phyloP scores from a whole-genome alignment of 257 asterid species.

The Thymus quinquecostatus region DNA sequence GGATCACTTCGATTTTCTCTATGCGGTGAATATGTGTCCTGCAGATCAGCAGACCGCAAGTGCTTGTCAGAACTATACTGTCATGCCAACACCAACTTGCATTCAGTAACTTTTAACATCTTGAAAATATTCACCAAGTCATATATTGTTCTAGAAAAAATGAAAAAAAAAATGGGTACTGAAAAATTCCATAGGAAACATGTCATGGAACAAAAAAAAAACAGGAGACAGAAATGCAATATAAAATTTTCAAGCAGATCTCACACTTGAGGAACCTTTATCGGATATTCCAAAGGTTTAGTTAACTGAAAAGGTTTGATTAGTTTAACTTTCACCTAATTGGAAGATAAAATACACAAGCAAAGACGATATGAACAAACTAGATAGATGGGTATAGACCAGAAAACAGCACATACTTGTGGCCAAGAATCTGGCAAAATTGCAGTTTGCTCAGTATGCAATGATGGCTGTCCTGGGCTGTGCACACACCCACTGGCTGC shows the following conservation, averaged over 20 bases:
- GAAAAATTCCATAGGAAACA: not conserved
- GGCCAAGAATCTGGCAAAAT: constrained; percentile 32
- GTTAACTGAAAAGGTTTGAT: constrained; percentile 4
- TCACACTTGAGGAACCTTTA: constrained; percentile 1
- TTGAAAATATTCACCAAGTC: constrained; percentile 5
- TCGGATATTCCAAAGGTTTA: not conserved
- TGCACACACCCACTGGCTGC: constrained; percentile 27
- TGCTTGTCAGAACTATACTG: constrained; percentile 32
- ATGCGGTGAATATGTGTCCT: constrained; percentile 35
- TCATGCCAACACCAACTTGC: constrained; percentile 33
- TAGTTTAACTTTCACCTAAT: constrained; percentile 27
- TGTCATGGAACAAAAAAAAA: not conserved
- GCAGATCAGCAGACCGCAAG: constrained; percentile 37
- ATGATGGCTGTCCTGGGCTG: constrained; percentile 24
- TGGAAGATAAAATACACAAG: constrained; percentile 1
- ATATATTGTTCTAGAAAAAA: constrained; percentile 2
- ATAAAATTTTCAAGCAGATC: constrained; percentile 2
- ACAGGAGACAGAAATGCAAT: not conserved
- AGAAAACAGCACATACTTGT: constrained; percentile 40
- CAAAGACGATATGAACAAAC: constrained; percentile 20
- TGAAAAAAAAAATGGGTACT: constrained; percentile 17
- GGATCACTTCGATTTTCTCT: constrained; percentile 39
- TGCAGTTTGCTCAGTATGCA: constrained; percentile 32
- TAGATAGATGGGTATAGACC: constrained; percentile 8
- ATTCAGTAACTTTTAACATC: constrained; percentile 24